These are phyloP conservation scores for Rhodomyrtus tomentosa DNA, from an alignment of 345 rosid species.

Conservation along the genomic window DNA sequence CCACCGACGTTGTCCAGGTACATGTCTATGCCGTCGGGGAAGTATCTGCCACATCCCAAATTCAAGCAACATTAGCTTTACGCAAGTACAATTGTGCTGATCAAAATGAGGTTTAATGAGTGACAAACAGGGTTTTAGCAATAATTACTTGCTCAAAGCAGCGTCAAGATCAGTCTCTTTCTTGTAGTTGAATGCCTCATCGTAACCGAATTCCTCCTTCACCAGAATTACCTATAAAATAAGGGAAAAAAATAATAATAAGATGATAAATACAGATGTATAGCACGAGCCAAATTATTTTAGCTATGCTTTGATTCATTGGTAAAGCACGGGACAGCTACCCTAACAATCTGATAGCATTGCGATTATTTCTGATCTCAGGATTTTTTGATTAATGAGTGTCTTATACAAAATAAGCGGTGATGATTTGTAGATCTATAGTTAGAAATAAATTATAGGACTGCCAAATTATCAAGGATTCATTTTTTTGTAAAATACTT, in stretches of 20 bases:
- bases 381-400: too few relatives aligned
- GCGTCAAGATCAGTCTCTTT: conserved; percentile 28
- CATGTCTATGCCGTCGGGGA: conserved; percentile 33
- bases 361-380: too few relatives aligned
- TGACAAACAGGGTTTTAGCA: neutral
- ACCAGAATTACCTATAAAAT: conserved; percentile 18
- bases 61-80: neutral
- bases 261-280: too few relatives aligned
- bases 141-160: conserved; percentile 28
- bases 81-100: neutral
- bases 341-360: too few relatives aligned
- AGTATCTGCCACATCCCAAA: conserved; percentile 10
- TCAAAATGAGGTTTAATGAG: neutral
- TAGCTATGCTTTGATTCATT: neutral
- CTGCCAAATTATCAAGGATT: too few relatives aligned
- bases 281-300: neutral
- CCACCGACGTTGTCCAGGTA: conserved; percentile 48
- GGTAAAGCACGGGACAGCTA: too few relatives aligned
- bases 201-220: conserved; percentile 38
- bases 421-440: too few relatives aligned
- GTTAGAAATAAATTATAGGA: too few relatives aligned
- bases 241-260: too few relatives aligned
- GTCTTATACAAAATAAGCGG: too few relatives aligned
- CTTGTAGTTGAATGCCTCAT: conserved; percentile 42
- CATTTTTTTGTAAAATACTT: too few relatives aligned